A percentile compares a stretch with the other conserved stretches of the same genome.
Evolutionary conservation across 2,329 filamentous ascomycete species (phyloP).

Genomic region (Aspergillus uvarum): DNA sequence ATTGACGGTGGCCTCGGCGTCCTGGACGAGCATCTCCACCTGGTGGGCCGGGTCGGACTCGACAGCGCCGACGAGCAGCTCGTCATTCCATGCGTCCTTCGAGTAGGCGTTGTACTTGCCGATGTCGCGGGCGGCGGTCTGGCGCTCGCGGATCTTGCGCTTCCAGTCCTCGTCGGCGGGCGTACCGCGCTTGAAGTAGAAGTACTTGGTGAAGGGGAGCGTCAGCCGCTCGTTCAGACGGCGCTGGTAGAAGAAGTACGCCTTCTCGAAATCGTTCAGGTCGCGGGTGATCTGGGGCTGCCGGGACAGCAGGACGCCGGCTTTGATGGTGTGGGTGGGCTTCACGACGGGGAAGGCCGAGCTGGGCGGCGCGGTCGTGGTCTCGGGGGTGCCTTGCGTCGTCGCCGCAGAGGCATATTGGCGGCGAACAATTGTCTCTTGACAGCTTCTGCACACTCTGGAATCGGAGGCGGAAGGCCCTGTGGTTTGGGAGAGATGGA

Average conservation of each 20-base stretch:
- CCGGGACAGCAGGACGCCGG: slow-evolving; percentile 81
- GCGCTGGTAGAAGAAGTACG: slow-evolving; percentile 96
- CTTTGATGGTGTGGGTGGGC: slow-evolving; percentile 50
- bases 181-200: slow-evolving; percentile 93
- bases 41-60: slow-evolving; percentile 64
- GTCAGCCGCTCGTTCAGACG: slow-evolving; percentile 90
- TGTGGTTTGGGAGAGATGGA: slow-evolving; percentile 12
- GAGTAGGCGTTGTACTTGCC: slow-evolving; percentile 77
- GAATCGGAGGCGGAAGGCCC: slow-evolving; percentile 41
- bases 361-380: slow-evolving; percentile 27
- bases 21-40: slow-evolving; percentile 68
- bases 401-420: slow-evolving; percentile 43
- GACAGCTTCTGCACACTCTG: slow-evolving; percentile 46
- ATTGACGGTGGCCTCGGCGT: slow-evolving; percentile 61
- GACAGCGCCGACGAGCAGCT: slow-evolving; percentile 72
- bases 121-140: slow-evolving; percentile 78
- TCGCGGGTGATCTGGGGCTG: slow-evolving; percentile 82
- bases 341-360: slow-evolving; percentile 32
- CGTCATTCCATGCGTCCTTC: slow-evolving; percentile 84
- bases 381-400: slow-evolving; percentile 38
- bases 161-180: slow-evolving; percentile 86
- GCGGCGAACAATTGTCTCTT: slow-evolving; percentile 41
- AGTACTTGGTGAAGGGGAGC: slow-evolving; percentile 81
- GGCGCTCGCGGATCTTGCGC: slow-evolving; percentile 74
- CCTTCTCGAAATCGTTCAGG: slow-evolving; percentile 82